Conservation (phyloP, 148 eudicot species). For the Tetragonia tetragonoides region DNA sequence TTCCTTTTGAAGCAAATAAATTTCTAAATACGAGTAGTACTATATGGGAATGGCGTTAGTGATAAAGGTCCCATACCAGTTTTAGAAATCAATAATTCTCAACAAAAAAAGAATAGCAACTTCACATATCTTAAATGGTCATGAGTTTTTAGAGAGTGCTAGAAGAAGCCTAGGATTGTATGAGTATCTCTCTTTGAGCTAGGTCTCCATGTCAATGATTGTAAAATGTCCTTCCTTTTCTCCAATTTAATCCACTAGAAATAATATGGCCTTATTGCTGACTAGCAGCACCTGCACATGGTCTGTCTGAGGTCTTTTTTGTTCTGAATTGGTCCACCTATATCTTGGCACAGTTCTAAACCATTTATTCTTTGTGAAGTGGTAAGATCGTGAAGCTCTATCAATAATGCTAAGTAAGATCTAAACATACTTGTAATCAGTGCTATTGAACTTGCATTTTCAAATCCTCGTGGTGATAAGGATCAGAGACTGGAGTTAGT, state of each 20-base stretch:
- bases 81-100: not conserved
- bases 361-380: not conserved
- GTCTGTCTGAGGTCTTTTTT: constrained; percentile 22
- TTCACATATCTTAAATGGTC: not conserved
- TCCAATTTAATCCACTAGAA: constrained; percentile 17
- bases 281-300: constrained; percentile 26
- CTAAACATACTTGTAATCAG: too few relatives aligned
- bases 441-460: too few relatives aligned
- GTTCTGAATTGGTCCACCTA: constrained; percentile 12
- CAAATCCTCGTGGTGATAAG: too few relatives aligned
- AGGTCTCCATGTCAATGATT: not conserved
- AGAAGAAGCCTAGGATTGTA: not conserved
- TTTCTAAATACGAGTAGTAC: not conserved
- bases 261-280: constrained; percentile 3
- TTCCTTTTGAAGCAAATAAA: too few relatives aligned
- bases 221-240: not conserved
- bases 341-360: constrained; percentile 8
- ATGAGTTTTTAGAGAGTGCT: not conserved
- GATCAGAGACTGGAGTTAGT: too few relatives aligned
- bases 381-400: not conserved
- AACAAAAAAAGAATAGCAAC: not conserved
- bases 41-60: not conserved
- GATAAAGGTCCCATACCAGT: not conserved
- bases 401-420: too few relatives aligned
- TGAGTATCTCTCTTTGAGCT: not conserved